These are phyloP conservation scores for Epichloe hybrida DNA, from an alignment of 2,329 filamentous ascomycete species.

Conservation along the genomic window DNA sequence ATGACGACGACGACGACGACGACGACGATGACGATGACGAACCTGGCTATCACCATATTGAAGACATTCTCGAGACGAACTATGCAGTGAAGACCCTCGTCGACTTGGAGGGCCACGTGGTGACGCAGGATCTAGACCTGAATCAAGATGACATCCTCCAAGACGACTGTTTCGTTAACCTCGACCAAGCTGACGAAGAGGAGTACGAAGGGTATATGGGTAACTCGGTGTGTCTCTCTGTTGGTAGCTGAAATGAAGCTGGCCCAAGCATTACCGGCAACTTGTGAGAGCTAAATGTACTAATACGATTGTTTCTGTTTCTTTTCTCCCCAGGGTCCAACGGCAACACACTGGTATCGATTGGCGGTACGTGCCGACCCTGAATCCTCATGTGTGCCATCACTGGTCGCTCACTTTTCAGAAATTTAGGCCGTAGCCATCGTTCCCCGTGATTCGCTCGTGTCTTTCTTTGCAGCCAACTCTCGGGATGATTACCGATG, in stretches of 20 bases:
- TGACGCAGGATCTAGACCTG: slow-evolving; percentile 9
- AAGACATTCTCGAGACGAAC: slow-evolving; percentile 2
- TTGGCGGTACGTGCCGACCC: slow-evolving; percentile 6
- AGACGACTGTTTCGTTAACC: slow-evolving; percentile 8
- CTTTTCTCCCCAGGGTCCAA: slow-evolving; percentile 7
- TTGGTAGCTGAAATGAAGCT: neutral
- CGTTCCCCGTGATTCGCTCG: slow-evolving; percentile 8
- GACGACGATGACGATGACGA: neutral
- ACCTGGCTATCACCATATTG: slow-evolving; percentile 6
- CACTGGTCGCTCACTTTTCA: neutral
- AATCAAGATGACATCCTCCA: slow-evolving; percentile 12
- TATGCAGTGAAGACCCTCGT: slow-evolving; percentile 14
- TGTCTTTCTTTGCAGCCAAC: slow-evolving; percentile 4
- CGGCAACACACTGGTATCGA: slow-evolving; percentile 14
- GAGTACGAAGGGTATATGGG: slow-evolving; percentile 16
- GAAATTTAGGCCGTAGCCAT: slow-evolving; percentile 9
- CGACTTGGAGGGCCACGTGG: slow-evolving; percentile 13
- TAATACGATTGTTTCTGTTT: neutral
- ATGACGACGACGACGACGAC: neutral
- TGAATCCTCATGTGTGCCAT: neutral
- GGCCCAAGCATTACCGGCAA: neutral
- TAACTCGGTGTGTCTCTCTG: slow-evolving; percentile 12
- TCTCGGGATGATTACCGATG: rapidly evolving
- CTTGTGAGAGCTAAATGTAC: neutral
- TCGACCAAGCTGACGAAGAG: slow-evolving; percentile 7